Conservation (phyloP, 2,329 filamentous ascomycete genomes). For the Cytospora leucostoma region DNA sequence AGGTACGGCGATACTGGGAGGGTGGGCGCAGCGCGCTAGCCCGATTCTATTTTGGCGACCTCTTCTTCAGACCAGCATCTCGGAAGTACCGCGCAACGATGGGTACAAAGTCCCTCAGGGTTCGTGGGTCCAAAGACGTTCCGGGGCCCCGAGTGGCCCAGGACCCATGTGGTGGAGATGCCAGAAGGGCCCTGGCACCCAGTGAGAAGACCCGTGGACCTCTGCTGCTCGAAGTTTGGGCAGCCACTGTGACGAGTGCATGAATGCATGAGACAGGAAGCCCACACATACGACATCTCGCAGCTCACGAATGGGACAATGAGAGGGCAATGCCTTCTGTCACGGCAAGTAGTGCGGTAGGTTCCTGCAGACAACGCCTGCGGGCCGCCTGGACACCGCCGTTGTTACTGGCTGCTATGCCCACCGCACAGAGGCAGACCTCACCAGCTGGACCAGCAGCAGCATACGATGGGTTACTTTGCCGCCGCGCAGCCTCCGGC, state of each 20-base stretch:
- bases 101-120: slow-evolving; percentile 28
- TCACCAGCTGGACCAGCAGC: slow-evolving; percentile 17
- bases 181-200: slow-evolving; percentile 16
- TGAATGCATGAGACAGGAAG: slow-evolving; percentile 19
- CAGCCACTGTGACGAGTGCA: slow-evolving; percentile 17
- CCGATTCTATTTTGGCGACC: slow-evolving; percentile 42
- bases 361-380: slow-evolving; percentile 17
- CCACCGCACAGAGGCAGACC: slow-evolving; percentile 8
- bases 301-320: slow-evolving; percentile 25
- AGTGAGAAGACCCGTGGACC: slow-evolving; percentile 16
- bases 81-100: slow-evolving; percentile 30
- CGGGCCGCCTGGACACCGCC: slow-evolving; percentile 3
- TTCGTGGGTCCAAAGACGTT: slow-evolving; percentile 27
- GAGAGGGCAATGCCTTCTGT: slow-evolving; percentile 15
- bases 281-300: slow-evolving; percentile 28
- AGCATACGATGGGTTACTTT: slow-evolving; percentile 19
- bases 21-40: slow-evolving; percentile 40
- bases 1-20: slow-evolving; percentile 27
- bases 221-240: slow-evolving; percentile 18
- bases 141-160: slow-evolving; percentile 28
- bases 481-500: slow-evolving; percentile 22
- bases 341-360: slow-evolving; percentile 2
- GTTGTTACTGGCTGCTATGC: slow-evolving; percentile 18
- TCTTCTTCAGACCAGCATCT: slow-evolving; percentile 20
- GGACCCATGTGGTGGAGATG: slow-evolving; percentile 20